phyloP scores from a whole-genome alignment of 768 basidiomycete species.

The Tricholoma matsutake region DNA sequence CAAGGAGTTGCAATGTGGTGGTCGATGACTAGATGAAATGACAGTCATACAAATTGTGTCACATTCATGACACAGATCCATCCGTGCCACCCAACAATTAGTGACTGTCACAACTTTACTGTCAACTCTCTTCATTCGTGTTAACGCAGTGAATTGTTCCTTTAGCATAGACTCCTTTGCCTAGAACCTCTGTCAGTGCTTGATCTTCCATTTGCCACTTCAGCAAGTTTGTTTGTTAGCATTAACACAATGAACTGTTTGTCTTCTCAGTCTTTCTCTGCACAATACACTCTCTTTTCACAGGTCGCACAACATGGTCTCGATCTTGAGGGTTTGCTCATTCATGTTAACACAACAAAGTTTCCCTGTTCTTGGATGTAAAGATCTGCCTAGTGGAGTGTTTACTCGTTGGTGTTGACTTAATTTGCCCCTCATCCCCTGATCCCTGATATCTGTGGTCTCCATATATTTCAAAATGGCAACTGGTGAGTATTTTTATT shows the following conservation, averaged over 20 bases:
- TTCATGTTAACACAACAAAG: not conserved
- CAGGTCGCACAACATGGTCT: not conserved
- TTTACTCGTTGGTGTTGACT: not conserved
- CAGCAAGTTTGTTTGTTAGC: not conserved
- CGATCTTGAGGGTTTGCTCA: not conserved
- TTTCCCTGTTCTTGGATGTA: not conserved
- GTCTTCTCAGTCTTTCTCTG: not conserved
- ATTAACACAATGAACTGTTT: not conserved
- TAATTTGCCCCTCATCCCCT: not conserved
- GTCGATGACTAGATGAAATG: no score
- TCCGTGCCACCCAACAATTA: no score
- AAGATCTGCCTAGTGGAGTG: not conserved
- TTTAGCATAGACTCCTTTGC: not conserved
- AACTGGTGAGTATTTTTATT: not conserved
- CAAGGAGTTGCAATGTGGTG: no score
- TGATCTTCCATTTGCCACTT: not conserved
- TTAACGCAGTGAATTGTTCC: not conserved
- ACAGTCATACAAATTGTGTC: no score
- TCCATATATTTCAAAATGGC: not conserved
- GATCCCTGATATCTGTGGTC: not conserved
- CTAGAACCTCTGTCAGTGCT: no score
- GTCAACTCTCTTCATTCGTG: not conserved
- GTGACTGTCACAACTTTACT: not conserved
- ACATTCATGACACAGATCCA: no score
- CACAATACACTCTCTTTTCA: not conserved